Evolutionary conservation across 2,329 filamentous ascomycete genomes (phyloP).

Genomic region (Paecilomyces sp.): DNA sequence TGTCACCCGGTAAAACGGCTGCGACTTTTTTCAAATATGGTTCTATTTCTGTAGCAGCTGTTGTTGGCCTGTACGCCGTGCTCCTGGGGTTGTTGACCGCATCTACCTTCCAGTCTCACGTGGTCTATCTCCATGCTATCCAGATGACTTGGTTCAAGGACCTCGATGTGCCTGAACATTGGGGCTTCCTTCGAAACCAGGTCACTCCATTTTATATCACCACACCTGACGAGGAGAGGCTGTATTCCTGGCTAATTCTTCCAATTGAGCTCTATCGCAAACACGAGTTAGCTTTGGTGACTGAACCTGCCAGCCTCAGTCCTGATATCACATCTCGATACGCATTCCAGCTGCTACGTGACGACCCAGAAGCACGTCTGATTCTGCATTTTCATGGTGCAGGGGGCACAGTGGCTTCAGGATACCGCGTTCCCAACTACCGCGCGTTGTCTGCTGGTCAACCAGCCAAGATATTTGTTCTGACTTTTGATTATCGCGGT

Average conservation of each 20-base stretch:
- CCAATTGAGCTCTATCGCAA: constrained; percentile 40
- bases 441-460: constrained; percentile 47
- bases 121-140: constrained; percentile 50
- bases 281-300: constrained; percentile 33
- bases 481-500: constrained; percentile 57
- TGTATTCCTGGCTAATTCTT: constrained; percentile 47
- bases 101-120: constrained; percentile 46
- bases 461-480: constrained; percentile 34
- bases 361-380: constrained; percentile 9
- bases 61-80: constrained; percentile 32
- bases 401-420: constrained; percentile 50
- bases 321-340: constrained; percentile 28
- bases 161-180: constrained; percentile 42
- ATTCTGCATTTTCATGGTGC: constrained; percentile 47
- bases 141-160: constrained; percentile 50
- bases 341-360: constrained; percentile 38
- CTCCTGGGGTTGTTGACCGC: constrained; percentile 41
- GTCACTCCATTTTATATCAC: constrained; percentile 42
- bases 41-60: constrained; percentile 15
- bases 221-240: constrained; percentile 32
- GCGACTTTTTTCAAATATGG: constrained; percentile 9
- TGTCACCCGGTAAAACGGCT: neutral
- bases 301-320: constrained; percentile 30
- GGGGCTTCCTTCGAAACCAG: constrained; percentile 44
- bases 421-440: constrained; percentile 44